Evolutionary conservation across 2,329 filamentous ascomycete species (phyloP).

Genomic region (Cytospora piceae): DNA sequence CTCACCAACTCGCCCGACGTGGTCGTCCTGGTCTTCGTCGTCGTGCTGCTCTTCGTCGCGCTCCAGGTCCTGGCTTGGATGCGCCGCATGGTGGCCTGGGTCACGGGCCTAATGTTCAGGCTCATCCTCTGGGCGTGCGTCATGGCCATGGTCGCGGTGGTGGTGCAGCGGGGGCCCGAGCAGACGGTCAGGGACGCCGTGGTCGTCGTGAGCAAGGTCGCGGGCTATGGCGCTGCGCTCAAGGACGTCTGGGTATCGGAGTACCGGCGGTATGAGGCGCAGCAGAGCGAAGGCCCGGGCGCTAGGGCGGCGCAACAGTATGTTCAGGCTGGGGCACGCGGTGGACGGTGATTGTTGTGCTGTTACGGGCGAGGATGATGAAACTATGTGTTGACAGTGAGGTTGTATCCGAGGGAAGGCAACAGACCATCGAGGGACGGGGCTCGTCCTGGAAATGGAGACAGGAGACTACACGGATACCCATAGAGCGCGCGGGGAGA

Average conservation of each 20-base stretch:
- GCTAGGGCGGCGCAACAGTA: constrained; percentile 17
- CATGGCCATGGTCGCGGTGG: constrained; percentile 55
- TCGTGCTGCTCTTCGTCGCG: constrained; percentile 60
- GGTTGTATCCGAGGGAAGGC: neutral
- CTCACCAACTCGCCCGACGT: constrained; percentile 47
- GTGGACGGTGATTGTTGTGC: neutral
- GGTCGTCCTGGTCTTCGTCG: constrained; percentile 50
- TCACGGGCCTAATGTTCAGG: constrained; percentile 68
- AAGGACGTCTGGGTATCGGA: constrained; percentile 61
- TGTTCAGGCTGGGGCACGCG: neutral
- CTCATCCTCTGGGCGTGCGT: constrained; percentile 68
- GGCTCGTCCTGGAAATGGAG: neutral
- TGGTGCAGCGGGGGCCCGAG: constrained; percentile 69
- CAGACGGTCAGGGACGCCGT: constrained; percentile 64
- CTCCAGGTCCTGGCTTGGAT: constrained; percentile 72
- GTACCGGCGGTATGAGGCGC: constrained; percentile 60
- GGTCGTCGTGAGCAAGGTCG: constrained; percentile 47
- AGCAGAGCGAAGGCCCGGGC: constrained; percentile 40
- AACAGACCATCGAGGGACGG: neutral
- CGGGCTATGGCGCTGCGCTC: constrained; percentile 52
- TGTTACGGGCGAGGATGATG: neutral
- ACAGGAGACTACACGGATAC: neutral
- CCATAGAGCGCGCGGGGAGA: neutral
- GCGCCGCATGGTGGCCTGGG: constrained; percentile 74
- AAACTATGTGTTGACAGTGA: neutral